phyloP scores from a whole-genome alignment of 768 basidiomycete genomes.

The Multifurca ochricompacta region DNA sequence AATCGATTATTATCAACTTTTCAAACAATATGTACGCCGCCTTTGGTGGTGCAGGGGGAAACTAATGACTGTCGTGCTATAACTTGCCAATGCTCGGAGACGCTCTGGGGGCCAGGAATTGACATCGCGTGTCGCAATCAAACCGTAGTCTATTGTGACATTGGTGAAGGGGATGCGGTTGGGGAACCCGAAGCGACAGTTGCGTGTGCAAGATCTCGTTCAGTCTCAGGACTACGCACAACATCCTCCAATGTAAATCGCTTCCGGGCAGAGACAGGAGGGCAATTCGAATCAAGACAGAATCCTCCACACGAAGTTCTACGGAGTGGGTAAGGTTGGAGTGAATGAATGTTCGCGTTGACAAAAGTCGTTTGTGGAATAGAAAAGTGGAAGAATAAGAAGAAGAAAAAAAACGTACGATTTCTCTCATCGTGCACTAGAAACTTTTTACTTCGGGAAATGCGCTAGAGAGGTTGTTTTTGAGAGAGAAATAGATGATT shows the following conservation, averaged over 20 bases:
- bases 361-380: background rate
- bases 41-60: no score
- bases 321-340: background rate
- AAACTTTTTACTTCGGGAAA: slow-evolving; percentile 71
- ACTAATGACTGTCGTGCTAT: no score
- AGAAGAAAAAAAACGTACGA: slow-evolving; percentile 36
- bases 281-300: slow-evolving; percentile 77
- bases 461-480: slow-evolving; percentile 38
- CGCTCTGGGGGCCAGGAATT: no score
- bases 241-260: slow-evolving; percentile 65
- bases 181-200: background rate
- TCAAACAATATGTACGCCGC: no score
- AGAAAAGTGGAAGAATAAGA: background rate
- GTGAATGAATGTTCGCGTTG: slow-evolving; percentile 4
- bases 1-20: no score
- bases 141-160: background rate
- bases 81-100: no score
- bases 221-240: slow-evolving; percentile 58
- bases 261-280: slow-evolving; percentile 71
- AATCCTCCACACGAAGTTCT: slow-evolving; percentile 63
- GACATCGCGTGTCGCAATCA: background rate
- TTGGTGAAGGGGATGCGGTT: background rate
- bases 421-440: slow-evolving; percentile 69
- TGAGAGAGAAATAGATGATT: background rate
- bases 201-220: slow-evolving; percentile 24